phyloP scores from a whole-genome alignment of 768 basidiomycete genomes.

The Hydnum rufescens region DNA sequence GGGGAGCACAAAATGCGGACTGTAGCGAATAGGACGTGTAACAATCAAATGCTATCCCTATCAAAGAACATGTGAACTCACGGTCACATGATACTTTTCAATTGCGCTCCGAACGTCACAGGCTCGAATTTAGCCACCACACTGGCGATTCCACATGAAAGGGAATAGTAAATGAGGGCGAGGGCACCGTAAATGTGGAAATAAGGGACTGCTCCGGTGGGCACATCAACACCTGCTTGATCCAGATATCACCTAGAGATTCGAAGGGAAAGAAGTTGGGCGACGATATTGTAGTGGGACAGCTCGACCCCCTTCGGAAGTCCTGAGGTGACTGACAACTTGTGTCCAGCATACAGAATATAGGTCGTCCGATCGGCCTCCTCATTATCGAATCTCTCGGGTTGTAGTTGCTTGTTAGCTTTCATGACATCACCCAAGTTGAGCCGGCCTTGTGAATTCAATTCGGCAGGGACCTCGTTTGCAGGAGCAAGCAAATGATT shows the following conservation, averaged over 20 bases:
- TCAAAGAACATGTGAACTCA: neutral
- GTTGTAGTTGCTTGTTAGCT: constrained; percentile 7
- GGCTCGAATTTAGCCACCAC: constrained; percentile 20
- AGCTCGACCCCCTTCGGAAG: neutral
- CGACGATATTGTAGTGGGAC: constrained; percentile 1
- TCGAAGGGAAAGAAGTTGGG: neutral
- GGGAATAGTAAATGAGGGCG: neutral
- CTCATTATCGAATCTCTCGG: neutral
- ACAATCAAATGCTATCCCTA: neutral
- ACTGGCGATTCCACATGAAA: constrained; percentile 7
- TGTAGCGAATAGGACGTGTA: neutral
- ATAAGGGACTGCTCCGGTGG: neutral
- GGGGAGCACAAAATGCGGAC: constrained; percentile 17
- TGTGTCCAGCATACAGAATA: constrained; percentile 1
- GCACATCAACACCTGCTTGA: neutral
- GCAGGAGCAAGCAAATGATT: constrained; percentile 13
- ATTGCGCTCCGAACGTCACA: constrained; percentile 16
- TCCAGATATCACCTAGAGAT: constrained; percentile 3
- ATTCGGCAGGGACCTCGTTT: constrained; percentile 7
- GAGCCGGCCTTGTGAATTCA: constrained; percentile 9
- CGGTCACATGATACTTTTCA: constrained; percentile 18
- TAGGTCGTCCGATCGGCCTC: neutral
- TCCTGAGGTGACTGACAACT: neutral
- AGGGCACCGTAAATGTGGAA: constrained; percentile 1
- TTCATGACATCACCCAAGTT: constrained; percentile 11